A percentile compares a stretch with the other conserved stretches of the same genome.
Evolutionary conservation across 2,329 filamentous ascomycete genomes (phyloP).

Genomic region (Hirsutella minnesotensis): DNA sequence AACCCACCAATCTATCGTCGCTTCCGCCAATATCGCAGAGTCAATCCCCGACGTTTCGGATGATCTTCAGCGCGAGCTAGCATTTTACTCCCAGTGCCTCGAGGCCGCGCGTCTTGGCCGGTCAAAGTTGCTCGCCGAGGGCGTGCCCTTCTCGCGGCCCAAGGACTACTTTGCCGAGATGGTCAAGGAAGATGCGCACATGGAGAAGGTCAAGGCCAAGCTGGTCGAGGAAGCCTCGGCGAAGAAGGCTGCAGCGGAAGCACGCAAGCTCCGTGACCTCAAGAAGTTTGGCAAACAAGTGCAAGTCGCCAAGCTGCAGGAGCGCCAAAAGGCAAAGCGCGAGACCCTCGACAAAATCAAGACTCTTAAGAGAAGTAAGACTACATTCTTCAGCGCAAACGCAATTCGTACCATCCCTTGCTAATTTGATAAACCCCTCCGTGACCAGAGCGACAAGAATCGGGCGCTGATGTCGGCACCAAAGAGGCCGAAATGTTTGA

Average conservation of each 20-base stretch:
- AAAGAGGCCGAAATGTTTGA: conserved; percentile 87
- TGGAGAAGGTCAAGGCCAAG: conserved; percentile 93
- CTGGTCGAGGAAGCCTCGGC: conserved; percentile 81
- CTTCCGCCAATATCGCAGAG: conserved; percentile 48
- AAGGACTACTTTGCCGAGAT: conserved; percentile 98
- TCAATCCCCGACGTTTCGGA: conserved; percentile 77
- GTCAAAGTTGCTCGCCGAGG: conserved; percentile 65
- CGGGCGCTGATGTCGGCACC: conserved; percentile 45
- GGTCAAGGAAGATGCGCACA: conserved; percentile 96
- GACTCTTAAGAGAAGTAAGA: conserved; percentile 85
- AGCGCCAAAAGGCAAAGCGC: conserved; percentile 83
- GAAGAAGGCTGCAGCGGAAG: conserved; percentile 88
- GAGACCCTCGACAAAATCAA: conserved; percentile 95
- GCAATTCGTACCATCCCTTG: not conserved
- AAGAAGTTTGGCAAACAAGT: conserved; percentile 99
- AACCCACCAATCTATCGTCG: conserved; percentile 67
- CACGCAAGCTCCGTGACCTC: conserved; percentile 80
- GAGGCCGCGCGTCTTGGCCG: conserved; percentile 66
- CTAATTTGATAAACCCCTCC: not conserved
- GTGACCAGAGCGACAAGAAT: conserved; percentile 70
- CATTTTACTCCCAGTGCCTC: conserved; percentile 84
- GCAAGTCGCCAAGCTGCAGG: conserved; percentile 89
- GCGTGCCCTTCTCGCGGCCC: conserved; percentile 75
- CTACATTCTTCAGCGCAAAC: not conserved
- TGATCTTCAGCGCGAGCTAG: conserved; percentile 82